Percentiles rank a stretch among this genome's conserved stretches.
Conservation (phyloP, 2,329 filamentous ascomycete species). For the Zymoseptoria ardabiliae region DNA sequence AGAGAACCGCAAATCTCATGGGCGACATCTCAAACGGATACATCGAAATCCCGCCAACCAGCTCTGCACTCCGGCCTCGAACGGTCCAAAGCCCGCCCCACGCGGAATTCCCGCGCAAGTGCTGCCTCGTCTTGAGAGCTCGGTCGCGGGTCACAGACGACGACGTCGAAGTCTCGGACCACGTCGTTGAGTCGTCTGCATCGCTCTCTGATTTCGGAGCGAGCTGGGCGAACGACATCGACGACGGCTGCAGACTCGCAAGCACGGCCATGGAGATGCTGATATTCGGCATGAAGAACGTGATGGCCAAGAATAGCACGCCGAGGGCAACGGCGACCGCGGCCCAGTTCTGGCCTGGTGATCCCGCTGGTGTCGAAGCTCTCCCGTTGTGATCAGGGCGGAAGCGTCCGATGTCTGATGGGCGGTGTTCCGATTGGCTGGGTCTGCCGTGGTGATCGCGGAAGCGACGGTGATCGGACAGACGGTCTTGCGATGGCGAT, state of each 20-base stretch:
- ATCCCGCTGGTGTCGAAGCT: not conserved
- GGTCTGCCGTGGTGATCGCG: constrained; percentile 22
- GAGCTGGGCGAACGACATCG: not conserved
- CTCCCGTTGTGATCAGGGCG: not conserved
- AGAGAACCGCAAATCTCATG: not conserved
- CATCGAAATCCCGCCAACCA: constrained; percentile 8
- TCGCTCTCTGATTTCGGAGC: not conserved
- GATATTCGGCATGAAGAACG: not conserved
- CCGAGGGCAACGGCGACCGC: not conserved
- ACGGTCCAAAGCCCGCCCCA: not conserved
- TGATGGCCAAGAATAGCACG: not conserved
- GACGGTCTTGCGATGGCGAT: constrained; percentile 4
- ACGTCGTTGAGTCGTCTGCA: not conserved
- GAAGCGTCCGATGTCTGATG: not conserved
- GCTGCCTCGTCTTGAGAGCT: not conserved
- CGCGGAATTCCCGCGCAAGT: not conserved
- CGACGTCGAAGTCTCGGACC: not conserved
- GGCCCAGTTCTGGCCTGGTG: not conserved
- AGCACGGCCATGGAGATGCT: not conserved
- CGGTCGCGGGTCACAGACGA: not conserved
- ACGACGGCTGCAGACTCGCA: not conserved
- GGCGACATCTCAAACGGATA: constrained; percentile 2
- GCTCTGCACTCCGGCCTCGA: not conserved
- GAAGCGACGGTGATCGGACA: constrained; percentile 14
- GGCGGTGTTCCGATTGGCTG: not conserved